Evolutionary conservation across 345 rosid species (phyloP).

Genomic region (Populus simonii): DNA sequence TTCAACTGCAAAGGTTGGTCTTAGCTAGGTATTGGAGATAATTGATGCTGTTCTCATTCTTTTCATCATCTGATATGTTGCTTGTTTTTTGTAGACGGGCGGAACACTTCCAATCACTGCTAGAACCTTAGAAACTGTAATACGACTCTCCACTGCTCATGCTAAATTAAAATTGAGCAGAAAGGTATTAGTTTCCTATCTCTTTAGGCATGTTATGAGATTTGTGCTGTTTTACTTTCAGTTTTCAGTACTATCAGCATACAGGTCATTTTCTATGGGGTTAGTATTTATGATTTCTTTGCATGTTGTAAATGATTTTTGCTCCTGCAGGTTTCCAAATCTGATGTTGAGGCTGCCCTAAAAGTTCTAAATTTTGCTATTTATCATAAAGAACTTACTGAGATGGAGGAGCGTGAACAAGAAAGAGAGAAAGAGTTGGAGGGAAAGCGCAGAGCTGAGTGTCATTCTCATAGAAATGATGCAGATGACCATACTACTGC

Average conservation of each 20-base stretch:
- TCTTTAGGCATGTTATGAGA: not conserved
- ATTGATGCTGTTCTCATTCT: not conserved
- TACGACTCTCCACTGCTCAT: slow-evolving; percentile 97
- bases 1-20: slow-evolving; percentile 66
- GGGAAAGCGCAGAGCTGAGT: slow-evolving; percentile 46
- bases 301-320: slow-evolving; percentile 2
- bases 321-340: slow-evolving; percentile 56
- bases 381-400: slow-evolving; percentile 90
- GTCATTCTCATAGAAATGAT: slow-evolving; percentile 18
- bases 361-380: slow-evolving; percentile 90
- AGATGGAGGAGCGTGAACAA: slow-evolving; percentile 94
- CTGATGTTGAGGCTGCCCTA: slow-evolving; percentile 88
- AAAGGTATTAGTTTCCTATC: slow-evolving; percentile 47
- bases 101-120: slow-evolving; percentile 99
- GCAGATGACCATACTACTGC: slow-evolving; percentile 23
- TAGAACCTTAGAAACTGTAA: slow-evolving; percentile 94
- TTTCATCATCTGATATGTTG: slow-evolving; percentile 12
- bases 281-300: not conserved
- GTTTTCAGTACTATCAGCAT: not conserved
- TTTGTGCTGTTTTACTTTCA: not conserved
- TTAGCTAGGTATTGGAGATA: not conserved
- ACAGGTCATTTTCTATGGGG: not conserved
- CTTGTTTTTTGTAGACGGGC: slow-evolving; percentile 63
- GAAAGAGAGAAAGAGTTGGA: slow-evolving; percentile 67
- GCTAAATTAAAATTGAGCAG: slow-evolving; percentile 90